Evolutionary conservation across 148 eudicot genomes (phyloP).

Genomic region (Amaranthus hypochondriacus): DNA sequence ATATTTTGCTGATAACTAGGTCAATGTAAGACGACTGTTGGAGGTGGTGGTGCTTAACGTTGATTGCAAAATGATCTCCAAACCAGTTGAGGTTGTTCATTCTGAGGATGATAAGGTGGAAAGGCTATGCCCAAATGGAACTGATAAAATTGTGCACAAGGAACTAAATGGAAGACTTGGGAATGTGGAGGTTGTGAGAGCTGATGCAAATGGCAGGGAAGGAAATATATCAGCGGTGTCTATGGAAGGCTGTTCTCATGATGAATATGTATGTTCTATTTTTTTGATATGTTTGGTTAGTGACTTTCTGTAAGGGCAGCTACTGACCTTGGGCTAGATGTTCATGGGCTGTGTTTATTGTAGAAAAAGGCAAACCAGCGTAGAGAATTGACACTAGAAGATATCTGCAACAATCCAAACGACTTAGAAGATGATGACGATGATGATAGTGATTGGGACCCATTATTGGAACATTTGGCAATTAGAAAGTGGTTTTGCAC

Average conservation of each 20-base stretch:
- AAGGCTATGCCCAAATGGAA: slow-evolving; percentile 27
- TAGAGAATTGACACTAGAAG: slow-evolving; percentile 65
- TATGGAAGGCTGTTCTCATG: slow-evolving; percentile 26
- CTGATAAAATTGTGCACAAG: slow-evolving; percentile 16
- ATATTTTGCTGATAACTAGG: slow-evolving; percentile 14
- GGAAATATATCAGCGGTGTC: slow-evolving; percentile 24
- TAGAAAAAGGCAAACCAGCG: slow-evolving; percentile 45
- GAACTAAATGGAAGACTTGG: slow-evolving; percentile 32
- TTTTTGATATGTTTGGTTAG: background rate
- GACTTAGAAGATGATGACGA: slow-evolving; percentile 72
- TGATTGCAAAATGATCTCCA: slow-evolving; percentile 40
- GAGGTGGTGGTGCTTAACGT: slow-evolving; percentile 19
- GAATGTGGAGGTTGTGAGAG: slow-evolving; percentile 14
- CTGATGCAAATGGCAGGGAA: slow-evolving; percentile 30
- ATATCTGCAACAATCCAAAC: slow-evolving; percentile 50
- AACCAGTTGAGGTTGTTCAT: slow-evolving; percentile 35
- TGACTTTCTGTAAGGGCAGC: background rate
- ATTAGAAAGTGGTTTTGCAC: slow-evolving; percentile 76
- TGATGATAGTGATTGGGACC: slow-evolving; percentile 87
- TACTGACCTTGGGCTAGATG: background rate
- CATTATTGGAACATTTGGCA: slow-evolving; percentile 38
- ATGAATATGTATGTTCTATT: slow-evolving; percentile 26
- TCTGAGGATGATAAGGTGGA: slow-evolving; percentile 30
- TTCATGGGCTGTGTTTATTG: slow-evolving; percentile 16
- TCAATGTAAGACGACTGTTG: slow-evolving; percentile 30